These are phyloP conservation scores for Acacia confusa DNA, from an alignment of 306 rosid species.

Conservation along the genomic window DNA sequence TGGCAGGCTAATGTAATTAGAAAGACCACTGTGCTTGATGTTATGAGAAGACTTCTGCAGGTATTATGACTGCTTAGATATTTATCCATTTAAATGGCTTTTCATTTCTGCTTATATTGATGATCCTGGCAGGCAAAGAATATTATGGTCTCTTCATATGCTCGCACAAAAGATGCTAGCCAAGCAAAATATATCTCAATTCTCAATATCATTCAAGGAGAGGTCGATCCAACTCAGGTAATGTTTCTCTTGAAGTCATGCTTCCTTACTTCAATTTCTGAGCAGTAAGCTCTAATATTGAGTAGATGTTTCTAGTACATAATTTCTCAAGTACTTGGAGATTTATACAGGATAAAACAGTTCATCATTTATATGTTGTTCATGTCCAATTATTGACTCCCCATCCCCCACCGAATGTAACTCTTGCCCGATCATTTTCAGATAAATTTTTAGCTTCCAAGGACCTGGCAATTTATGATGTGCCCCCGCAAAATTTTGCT, in stretches of 20 bases:
- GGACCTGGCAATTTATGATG: no score
- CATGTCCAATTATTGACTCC: no score
- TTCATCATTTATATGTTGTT: no score
- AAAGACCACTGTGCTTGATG: conserved; percentile 96
- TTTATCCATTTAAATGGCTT: background rate
- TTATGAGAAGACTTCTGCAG: conserved; percentile 98
- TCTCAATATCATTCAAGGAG: conserved; percentile 96
- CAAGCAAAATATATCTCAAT: conserved; percentile 97
- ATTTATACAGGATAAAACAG: no score
- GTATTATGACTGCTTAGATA: conserved; percentile 40
- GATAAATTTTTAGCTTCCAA: no score
- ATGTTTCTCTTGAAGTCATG: background rate
- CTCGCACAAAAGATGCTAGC: conserved; percentile 97
- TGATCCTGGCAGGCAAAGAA: conserved; percentile 78
- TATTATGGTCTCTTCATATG: conserved; percentile 97
- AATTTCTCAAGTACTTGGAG: no score
- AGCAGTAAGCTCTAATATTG: no score
- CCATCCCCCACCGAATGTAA: no score
- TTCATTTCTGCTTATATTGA: conserved; percentile 26
- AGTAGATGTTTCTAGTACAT: no score
- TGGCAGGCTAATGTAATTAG: conserved; percentile 91
- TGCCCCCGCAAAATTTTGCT: no score
- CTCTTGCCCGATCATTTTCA: no score
- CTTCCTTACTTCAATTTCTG: no score
- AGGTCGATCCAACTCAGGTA: conserved; percentile 99